Base-by-base conservation (phyloP, 176 grass and related monocot species). In the Raddia distichophylla region DNA sequence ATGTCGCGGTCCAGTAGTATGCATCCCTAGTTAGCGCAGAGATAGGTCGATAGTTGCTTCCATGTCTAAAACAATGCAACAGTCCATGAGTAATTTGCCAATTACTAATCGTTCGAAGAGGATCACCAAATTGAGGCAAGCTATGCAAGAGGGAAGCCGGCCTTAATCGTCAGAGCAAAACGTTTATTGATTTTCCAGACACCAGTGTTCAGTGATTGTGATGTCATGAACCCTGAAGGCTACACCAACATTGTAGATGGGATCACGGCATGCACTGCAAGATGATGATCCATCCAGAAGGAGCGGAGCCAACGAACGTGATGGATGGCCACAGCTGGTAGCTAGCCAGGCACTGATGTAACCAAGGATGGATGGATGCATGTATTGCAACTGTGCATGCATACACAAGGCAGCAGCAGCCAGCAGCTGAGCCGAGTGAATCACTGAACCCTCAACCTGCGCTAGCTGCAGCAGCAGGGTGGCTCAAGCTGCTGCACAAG, bases 291-390 rank as follows among this genome's bases (percentile, higher is more conserved):
- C 58, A n/a, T 60, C 58, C 58, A 11, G 18, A 59, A 64, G 64
- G 75, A 78, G 8, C 6, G 46, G 40, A 27, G 27, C 27, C 50
- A 76, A 67, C 67, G 77, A 86, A 80, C 58, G 47, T 62, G 83
- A 57, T 32, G 53, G 64, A 53, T 60, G 64, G 44, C 17, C 11
- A 50, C 54, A 84, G 68, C 40, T 18, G 42, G 35, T 66, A 18
- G 33, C 19, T 83, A 43, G 51, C 11, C 2, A 64, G 42, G 17
- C 35, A 19, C n/a, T 52, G 34, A 73, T 7, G 69, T 27, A 55
- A 12, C 8, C 35, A 63, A 8, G 15, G 18, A 77, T 74, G 12
- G 60, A 52, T 59, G 11, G 34, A 76, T 48, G 7, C 62, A 81
- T 83, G 68, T 57, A 49, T 32, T 13, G 34, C 47, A 71, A 14